phyloP scores from a whole-genome alignment of 257 asterid species.

The Solanum bukasovii region DNA sequence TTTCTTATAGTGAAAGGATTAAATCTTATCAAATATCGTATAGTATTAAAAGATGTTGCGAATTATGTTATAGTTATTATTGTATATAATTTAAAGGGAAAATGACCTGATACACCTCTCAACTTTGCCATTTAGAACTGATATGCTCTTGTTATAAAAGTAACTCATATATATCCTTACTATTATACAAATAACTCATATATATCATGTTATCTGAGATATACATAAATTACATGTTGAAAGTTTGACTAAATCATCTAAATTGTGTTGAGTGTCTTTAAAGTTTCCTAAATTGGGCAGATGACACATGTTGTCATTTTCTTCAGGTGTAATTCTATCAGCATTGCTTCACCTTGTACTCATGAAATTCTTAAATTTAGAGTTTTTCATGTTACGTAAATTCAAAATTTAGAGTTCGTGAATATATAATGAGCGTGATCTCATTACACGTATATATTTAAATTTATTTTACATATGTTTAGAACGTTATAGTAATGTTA shows the following conservation, averaged over 20 bases:
- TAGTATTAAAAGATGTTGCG: too few species aligned
- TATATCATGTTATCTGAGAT: background rate
- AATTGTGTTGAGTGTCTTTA: background rate
- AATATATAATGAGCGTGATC: background rate
- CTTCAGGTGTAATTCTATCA: background rate
- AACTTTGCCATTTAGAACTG: rapidly evolving
- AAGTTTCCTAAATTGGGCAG: background rate
- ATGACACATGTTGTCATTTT: background rate
- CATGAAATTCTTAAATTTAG: background rate
- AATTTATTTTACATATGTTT: background rate
- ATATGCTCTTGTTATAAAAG: rapidly evolving
- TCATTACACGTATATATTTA: rapidly evolving
- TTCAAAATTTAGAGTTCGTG: background rate
- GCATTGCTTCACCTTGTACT: background rate
- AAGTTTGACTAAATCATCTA: background rate
- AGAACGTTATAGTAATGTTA: background rate
- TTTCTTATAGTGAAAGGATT: background rate
- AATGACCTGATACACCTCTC: too few species aligned
- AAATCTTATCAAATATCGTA: background rate
- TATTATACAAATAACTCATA: too few species aligned
- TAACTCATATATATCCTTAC: rapidly evolving
- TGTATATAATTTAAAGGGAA: too few species aligned
- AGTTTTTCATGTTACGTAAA: rapidly evolving
- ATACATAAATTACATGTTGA: background rate
- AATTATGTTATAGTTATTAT: too few species aligned